A percentile compares a stretch with the other conserved stretches of the same genome.
phyloP scores from a whole-genome alignment of 164 flowering plant species.

The Amborella trichopoda region DNA sequence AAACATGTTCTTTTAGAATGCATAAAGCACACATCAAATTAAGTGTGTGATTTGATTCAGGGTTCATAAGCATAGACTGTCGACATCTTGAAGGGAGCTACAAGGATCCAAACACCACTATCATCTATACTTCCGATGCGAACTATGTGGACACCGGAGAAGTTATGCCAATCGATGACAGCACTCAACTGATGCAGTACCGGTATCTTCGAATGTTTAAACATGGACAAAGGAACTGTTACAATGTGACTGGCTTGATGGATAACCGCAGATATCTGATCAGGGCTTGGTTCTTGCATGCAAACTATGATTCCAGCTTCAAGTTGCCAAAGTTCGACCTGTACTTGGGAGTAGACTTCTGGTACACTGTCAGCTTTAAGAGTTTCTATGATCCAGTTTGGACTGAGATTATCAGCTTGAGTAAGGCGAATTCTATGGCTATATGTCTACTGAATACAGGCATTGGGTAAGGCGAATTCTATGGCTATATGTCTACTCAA shows the following conservation, averaged over 20 bases:
- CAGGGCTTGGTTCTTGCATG: slow-evolving; percentile 5
- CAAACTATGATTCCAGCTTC: slow-evolving; percentile 14
- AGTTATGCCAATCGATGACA: background rate
- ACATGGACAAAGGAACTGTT: background rate
- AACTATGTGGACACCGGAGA: background rate
- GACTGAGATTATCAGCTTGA: slow-evolving; percentile 19
- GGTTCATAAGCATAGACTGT: slow-evolving; percentile 4
- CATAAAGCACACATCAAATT: too few species aligned
- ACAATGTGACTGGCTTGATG: background rate
- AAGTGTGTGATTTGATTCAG: too few species aligned
- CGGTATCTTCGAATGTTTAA: slow-evolving; percentile 1
- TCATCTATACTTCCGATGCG: background rate
- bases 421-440: slow-evolving; percentile 6
- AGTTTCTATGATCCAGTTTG: background rate
- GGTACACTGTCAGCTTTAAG: slow-evolving; percentile 17
- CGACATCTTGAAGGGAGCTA: background rate
- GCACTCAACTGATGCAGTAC: background rate
- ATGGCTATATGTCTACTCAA: too few species aligned
- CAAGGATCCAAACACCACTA: background rate
- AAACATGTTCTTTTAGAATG: too few species aligned
- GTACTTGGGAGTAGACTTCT: slow-evolving; percentile 19
- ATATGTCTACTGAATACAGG: slow-evolving; percentile 32
- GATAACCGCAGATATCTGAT: background rate
- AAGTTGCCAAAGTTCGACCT: slow-evolving; percentile 26
- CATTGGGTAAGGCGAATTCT: too few species aligned